Base-by-base conservation (phyloP, 2,329 filamentous ascomycete genomes). In the Microsporum audouinii region DNA sequence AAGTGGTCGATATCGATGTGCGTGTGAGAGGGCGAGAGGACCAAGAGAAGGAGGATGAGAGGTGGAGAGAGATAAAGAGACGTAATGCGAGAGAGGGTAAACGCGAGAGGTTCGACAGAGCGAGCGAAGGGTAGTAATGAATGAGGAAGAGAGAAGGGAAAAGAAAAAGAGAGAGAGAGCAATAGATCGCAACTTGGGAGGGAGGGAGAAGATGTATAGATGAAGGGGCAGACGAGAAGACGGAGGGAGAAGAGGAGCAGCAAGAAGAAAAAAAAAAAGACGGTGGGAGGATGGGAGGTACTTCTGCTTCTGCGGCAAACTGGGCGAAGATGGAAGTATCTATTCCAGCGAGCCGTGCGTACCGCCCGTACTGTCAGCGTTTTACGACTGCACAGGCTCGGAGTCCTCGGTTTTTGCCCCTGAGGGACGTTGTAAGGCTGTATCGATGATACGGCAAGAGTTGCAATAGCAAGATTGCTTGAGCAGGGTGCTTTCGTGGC, bases 21-120 rank as follows among this genome's bases (percentile, higher is more conserved):
- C 12, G 7, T 29, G 14, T 29, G 45, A 61, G 39, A 62, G 31
- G 34, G 36, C 41, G 38, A 55, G 45, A 59, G 34, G 60, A 58
- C 49, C 36, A 43, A 60, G 59, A 62, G 59, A 62, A 61, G 41
- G 47, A 51, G 55, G 39, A 53, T 43, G 49, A 23, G 33, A 39
- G 33, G 31, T 43, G 33, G 39, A 58, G 39, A 34, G 53, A 34
- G 49, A 47, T 38, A 39, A 43, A 43, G 39, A 59, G 56, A 57
- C 53, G 58, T 29, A 38, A 55, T 59, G 14, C 36, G 60, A 47
- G 55, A 60, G 57, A 59, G 55, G 51, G 59, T 38, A 60, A 27
- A 38, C 36, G 57, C 47, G 56, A 49, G 51, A 43, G 45, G 33
- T 29, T 61, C 10, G 39, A 38, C n/a, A 31, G 31, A 62, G 58